Conservation (phyloP, 2,329 filamentous ascomycete genomes). For the Trichophyton benhamiae region DNA sequence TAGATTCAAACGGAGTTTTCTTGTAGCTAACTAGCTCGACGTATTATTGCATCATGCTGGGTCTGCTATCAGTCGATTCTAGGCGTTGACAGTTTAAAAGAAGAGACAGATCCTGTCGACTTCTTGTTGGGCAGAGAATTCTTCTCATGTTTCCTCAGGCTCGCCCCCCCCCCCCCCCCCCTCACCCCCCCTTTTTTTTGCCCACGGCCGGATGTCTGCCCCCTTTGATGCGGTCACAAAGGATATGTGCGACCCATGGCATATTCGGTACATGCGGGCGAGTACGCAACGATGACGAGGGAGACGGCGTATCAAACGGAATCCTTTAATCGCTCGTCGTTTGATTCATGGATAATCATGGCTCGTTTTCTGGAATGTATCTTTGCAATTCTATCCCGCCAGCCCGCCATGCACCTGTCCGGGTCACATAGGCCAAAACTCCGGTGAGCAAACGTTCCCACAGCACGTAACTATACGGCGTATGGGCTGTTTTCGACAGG, state of each 20-base stretch:
- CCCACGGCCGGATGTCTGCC: too few species aligned
- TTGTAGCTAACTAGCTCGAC: not conserved
- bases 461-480: not conserved
- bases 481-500: not conserved
- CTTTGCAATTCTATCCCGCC: not conserved
- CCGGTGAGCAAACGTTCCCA: not conserved
- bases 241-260: not conserved
- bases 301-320: not conserved
- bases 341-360: not conserved
- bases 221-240: not conserved
- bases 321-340: conserved; percentile 1
- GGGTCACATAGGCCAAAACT: not conserved
- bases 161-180: too few species aligned
- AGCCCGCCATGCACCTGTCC: not conserved
- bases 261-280: not conserved
- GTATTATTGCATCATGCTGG: conserved; percentile 1
- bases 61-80: not conserved
- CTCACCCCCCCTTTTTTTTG: too few species aligned
- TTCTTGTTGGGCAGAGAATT: not conserved
- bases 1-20: not conserved
- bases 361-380: not conserved
- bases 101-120: not conserved
- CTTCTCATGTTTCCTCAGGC: not conserved
- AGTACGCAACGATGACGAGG: not conserved
- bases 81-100: not conserved